Evolutionary conservation across 2,329 filamentous ascomycete species (phyloP).

Genomic region (Phyllosticta citriasiana): DNA sequence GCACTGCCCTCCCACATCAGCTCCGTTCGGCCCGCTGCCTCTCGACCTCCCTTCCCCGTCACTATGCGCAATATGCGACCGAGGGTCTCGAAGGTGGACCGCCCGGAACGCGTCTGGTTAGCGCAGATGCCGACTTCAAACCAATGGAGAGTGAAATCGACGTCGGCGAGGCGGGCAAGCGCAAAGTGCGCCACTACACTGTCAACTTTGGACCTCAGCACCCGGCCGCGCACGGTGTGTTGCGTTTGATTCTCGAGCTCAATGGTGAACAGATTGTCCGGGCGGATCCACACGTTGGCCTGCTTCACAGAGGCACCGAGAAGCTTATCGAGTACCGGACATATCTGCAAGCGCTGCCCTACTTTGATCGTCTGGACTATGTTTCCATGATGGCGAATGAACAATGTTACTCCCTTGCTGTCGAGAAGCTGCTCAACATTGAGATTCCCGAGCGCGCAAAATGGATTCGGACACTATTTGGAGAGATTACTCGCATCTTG

Average conservation of each 20-base stretch:
- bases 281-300: conserved; percentile 90
- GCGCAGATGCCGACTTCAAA: conserved; percentile 51
- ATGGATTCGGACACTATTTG: conserved; percentile 93
- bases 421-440: conserved; percentile 95
- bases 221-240: conserved; percentile 93
- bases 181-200: conserved; percentile 97
- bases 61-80: conserved; percentile 49
- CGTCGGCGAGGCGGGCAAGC: conserved; percentile 43
- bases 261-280: conserved; percentile 97
- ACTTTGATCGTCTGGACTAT: conserved; percentile 98
- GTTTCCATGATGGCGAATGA: conserved; percentile 99
- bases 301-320: conserved; percentile 94
- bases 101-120: conserved; percentile 4
- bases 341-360: conserved; percentile 93
- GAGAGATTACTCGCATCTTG: conserved; percentile 82
- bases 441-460: conserved; percentile 94
- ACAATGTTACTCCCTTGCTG: conserved; percentile 89
- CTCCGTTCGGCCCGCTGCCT: conserved; percentile 49
- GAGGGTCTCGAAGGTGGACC: conserved; percentile 41
- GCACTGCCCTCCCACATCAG: conserved; percentile 28
- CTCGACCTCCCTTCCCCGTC: conserved; percentile 54
- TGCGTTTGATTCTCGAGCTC: conserved; percentile 93
- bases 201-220: conserved; percentile 99
- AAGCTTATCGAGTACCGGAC: conserved; percentile 99
- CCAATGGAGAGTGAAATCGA: conserved; percentile 37